Conservation (phyloP, 495 filamentous ascomycete species). For the Penicillium arizonense region DNA sequence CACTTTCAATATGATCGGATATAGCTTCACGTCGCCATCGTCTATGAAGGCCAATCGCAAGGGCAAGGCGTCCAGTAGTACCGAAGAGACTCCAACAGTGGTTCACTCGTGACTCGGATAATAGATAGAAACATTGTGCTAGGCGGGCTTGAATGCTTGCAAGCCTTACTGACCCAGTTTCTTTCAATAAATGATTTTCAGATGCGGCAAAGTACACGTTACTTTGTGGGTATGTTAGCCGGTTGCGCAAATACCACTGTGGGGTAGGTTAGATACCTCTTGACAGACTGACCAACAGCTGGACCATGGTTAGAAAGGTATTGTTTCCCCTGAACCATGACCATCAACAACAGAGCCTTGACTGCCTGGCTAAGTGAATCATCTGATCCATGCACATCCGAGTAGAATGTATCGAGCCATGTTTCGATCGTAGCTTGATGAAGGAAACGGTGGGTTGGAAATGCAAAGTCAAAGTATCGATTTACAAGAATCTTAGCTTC, state of each 20-base stretch:
- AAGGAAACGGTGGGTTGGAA: constrained; percentile 35
- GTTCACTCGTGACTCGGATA: constrained; percentile 34
- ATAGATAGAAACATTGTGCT: constrained; percentile 34
- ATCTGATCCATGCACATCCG: constrained; percentile 2
- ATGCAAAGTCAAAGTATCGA: constrained; percentile 36
- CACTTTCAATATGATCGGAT: constrained; percentile 19
- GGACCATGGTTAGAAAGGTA: constrained; percentile 7
- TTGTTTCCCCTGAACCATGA: constrained; percentile 23
- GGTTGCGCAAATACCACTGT: not conserved
- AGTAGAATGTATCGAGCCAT: constrained; percentile 23
- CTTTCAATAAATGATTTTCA: constrained; percentile 22
- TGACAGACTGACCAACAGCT: constrained; percentile 3
- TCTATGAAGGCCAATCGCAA: constrained; percentile 32
- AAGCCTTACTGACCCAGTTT: constrained; percentile 30
- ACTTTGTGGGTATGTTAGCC: constrained; percentile 2
- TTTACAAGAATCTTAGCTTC: constrained; percentile 21
- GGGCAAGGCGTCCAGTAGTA: constrained; percentile 35
- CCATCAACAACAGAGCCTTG: constrained; percentile 21
- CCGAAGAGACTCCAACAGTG: constrained; percentile 41
- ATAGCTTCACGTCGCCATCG: constrained; percentile 14
- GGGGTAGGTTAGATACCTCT: constrained; percentile 6
- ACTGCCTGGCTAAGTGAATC: constrained; percentile 11
- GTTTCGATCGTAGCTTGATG: constrained; percentile 18
- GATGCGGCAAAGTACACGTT: constrained; percentile 23
- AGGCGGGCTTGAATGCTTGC: constrained; percentile 34